Conservation (phyloP, 2,329 filamentous ascomycete genomes). For the Cladosporium sp. region DNA sequence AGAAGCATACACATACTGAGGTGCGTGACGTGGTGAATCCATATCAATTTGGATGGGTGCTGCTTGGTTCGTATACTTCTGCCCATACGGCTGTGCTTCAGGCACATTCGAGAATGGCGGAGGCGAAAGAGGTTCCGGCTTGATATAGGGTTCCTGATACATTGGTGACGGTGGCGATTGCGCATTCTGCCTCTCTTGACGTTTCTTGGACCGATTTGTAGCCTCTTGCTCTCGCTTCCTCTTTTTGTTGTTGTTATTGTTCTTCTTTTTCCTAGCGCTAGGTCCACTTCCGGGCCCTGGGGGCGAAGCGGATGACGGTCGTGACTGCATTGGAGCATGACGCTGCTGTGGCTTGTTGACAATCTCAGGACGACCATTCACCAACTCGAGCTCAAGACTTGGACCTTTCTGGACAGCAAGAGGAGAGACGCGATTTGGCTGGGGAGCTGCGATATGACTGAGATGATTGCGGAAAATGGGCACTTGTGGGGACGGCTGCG, state of each 20-base stretch:
- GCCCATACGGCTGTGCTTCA: slow-evolving; percentile 33
- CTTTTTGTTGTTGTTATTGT: slow-evolving; percentile 31
- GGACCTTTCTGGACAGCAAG: slow-evolving; percentile 50
- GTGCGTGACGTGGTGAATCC: slow-evolving; percentile 35
- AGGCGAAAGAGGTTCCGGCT: slow-evolving; percentile 59
- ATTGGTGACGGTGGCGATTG: slow-evolving; percentile 32
- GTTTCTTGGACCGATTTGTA: slow-evolving; percentile 21
- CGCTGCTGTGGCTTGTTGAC: slow-evolving; percentile 23
- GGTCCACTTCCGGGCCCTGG: slow-evolving; percentile 17
- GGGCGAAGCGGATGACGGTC: slow-evolving; percentile 27
- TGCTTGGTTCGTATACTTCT: slow-evolving; percentile 20
- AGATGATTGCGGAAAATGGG: slow-evolving; percentile 64
- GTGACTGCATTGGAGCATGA: slow-evolving; percentile 18
- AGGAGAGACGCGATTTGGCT: slow-evolving; percentile 64
- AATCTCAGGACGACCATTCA: slow-evolving; percentile 32
- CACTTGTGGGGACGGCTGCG: slow-evolving; percentile 43
- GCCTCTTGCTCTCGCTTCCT: slow-evolving; percentile 29
- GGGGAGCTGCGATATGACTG: slow-evolving; percentile 62
- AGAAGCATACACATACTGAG: slow-evolving; percentile 36
- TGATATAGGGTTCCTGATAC: slow-evolving; percentile 48
- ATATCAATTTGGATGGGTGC: slow-evolving; percentile 29
- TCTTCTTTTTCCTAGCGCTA: slow-evolving; percentile 24
- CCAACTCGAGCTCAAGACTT: slow-evolving; percentile 43
- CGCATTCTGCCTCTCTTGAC: slow-evolving; percentile 31
- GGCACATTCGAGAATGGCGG: slow-evolving; percentile 46